Evolutionary conservation across 202 grass and related monocot genomes (phyloP), one percentile per base, ranked within the genome.

Genomic region (Schoenoplectus tabernaemontani): DNA sequence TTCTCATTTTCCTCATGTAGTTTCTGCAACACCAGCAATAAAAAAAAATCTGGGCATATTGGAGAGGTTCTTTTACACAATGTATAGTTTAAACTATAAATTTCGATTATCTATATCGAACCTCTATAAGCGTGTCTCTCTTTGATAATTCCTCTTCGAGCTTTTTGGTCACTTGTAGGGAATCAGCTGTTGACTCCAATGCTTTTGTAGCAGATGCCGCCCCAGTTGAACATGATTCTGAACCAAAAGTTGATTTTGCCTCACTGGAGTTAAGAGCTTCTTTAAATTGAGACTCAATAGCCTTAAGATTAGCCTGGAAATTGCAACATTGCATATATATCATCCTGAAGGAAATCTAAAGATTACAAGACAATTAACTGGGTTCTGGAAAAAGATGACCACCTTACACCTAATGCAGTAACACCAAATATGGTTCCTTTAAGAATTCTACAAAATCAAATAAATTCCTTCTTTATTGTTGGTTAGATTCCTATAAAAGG

Each of bases 121-220:
- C 95, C 95, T 98, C 95, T 64, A 98, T 98, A 89, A 98, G 95
- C 22, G 91, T 83, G 81, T 98, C 95, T 83, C 95, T 90, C 82
- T 98, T 98, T 83, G 95, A 83, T 57, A 98, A 85, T 85, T 98
- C 95, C 41, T 98, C 91, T 81, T 98, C 95, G 48, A 98, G 95
- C 77, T 89, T 98, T 84, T 92, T 98, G 56, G 90, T 95, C 28
- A 98, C 85, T 81, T 80, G 83, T 12, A 80, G 87, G 53, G 95
- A 98, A 66, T 98, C 95, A 77, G 88, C 89, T 86, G 82, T 86
- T 53, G 92, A 89, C 78, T 95, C 95, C 7, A 65, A 61, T 77
- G 83, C 47, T 82, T 95, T 98, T 85, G 87, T 81, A 26, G 84
- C 84, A 59, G 91, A 92, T 82, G 90, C 64, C 80, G 92, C 87